phyloP scores from a whole-genome alignment of 441 rosid species.

The Sinapis alba region DNA sequence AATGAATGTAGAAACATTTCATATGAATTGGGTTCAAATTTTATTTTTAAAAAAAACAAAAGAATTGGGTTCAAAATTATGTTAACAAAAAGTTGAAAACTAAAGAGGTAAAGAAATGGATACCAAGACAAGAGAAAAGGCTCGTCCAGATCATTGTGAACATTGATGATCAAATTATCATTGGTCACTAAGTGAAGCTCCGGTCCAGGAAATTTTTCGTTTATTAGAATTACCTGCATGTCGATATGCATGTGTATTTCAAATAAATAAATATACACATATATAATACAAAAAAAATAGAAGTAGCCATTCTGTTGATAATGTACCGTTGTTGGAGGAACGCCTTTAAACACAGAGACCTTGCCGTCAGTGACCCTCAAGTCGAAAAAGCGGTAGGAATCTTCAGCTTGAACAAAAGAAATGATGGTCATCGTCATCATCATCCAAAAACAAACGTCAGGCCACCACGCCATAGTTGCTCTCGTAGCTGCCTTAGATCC shows the following conservation, averaged over 20 bases:
- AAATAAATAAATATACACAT: background rate
- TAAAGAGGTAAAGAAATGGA: background rate
- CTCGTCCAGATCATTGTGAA: background rate
- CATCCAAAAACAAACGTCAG: background rate
- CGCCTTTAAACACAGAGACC: background rate
- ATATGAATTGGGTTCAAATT: background rate
- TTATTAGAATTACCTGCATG: slow-evolving; percentile 1
- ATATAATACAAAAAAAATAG: background rate
- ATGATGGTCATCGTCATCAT: background rate
- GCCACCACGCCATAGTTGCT: background rate
- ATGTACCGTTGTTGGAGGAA: background rate
- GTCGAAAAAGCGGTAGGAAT: background rate
- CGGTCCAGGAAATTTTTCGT: background rate
- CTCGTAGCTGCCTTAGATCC: background rate
- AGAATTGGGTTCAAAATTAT: background rate
- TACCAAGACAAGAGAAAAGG: background rate
- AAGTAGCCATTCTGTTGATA: background rate
- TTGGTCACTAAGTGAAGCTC: background rate
- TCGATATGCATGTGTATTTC: background rate
- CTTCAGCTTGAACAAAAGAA: background rate
- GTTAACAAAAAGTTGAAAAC: background rate
- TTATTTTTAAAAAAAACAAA: no score
- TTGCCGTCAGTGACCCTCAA: background rate
- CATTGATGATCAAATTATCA: background rate
- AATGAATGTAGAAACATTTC: background rate